Evolutionary conservation across 768 basidiomycete species (phyloP), one percentile per base, ranked within the genome.

Genomic region (Termitomyces sp.): DNA sequence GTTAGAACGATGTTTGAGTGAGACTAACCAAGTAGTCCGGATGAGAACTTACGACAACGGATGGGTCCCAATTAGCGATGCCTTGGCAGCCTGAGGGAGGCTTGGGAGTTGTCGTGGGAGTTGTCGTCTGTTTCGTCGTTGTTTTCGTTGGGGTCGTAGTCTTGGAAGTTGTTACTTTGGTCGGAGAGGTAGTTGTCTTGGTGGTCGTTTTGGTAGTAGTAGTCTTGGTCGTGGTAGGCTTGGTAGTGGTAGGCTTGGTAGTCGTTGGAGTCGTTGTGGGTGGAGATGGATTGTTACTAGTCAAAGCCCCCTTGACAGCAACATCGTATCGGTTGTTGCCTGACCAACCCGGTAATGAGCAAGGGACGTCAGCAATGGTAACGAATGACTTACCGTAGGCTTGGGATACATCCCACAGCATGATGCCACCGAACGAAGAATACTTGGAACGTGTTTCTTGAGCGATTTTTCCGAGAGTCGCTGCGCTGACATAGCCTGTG

Each of bases 341-440:
- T 79, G 10, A 6, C 39, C 2, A 50, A 47, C 10, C 9, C 1
- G 5, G 41, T 35, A 31, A 43, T 35, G 7, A 12, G 18, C 31
- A 15, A 9, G 22, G 23, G 15, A 18, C 9, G 33, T 27, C 29
- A 12, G 5, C 41, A 38, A 15, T 25, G 7, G 20, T n/a, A 15
- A 13, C 39, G 67, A 41, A 46, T 67, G 70, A 56, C 71, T 71
- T 53, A 75, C 77, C 79, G 53, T 72, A 71, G 22, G 76, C 75
- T 60, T 78, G 76, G 5, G 74, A 76, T 41, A 68, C 72, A 63
- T 79, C 77, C 78, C 79, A 81, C 11, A 81, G 58, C 78, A 79
- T 77, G n/a, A 85, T 77, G 9, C 84, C 84, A 12, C 84, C 83
- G 58, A 85, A 85, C 3, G 82, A 84, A 10, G 83, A 80, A 67